These are phyloP conservation scores for Flaveria bidentis DNA, from an alignment of 129 eudicot species.

Conservation along the genomic window DNA sequence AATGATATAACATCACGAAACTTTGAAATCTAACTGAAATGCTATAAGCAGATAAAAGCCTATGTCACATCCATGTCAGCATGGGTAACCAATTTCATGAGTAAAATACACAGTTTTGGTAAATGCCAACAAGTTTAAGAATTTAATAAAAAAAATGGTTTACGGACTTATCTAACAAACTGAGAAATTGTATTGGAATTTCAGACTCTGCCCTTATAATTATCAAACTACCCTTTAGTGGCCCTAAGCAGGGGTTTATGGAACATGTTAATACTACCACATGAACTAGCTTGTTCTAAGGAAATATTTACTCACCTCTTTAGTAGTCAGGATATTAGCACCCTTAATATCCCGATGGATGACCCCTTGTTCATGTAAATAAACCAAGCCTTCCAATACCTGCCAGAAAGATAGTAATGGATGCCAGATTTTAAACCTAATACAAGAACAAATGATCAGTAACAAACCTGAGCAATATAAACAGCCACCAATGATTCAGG, in stretches of 20 bases:
- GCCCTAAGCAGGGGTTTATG: background rate
- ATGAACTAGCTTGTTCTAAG: constrained; percentile 7
- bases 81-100: constrained; percentile 4
- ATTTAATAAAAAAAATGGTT: background rate
- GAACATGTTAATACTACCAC: constrained; percentile 8
- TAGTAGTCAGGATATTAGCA: constrained; percentile 94
- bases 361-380: constrained; percentile 97
- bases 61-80: background rate
- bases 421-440: constrained; percentile 2
- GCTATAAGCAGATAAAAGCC: background rate
- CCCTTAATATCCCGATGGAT: constrained; percentile 99
- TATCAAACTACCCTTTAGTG: constrained; percentile 1
- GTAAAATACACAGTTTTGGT: background rate
- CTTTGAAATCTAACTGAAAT: background rate
- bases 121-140: background rate
- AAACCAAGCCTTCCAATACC: constrained; percentile 97
- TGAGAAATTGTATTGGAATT: background rate
- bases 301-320: constrained; percentile 54
- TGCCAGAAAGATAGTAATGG: constrained; percentile 24
- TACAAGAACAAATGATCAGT: background rate
- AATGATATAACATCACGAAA: background rate
- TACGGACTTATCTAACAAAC: background rate
- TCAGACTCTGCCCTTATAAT: background rate
- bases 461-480: constrained; percentile 88
- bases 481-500: constrained; percentile 94